Conservation (phyloP, 192 early-diverging fungal species). For the Obelidium mucronatum region DNA sequence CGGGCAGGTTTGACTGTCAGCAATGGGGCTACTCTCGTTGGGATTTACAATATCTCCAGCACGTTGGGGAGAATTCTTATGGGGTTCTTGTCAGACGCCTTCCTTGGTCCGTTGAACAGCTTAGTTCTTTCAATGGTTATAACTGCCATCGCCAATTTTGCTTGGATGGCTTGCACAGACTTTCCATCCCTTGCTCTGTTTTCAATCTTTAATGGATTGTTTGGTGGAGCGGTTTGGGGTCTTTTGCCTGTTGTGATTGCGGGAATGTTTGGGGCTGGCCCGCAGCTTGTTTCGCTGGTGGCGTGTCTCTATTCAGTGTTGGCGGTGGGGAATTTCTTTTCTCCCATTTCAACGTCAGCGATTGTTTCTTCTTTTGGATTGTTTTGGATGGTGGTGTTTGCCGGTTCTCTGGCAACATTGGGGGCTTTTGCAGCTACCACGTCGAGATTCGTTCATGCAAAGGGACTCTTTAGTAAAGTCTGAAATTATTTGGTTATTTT, state of each 20-base stretch:
- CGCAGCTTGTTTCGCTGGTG: slow-evolving; percentile 6
- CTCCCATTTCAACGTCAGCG: neutral
- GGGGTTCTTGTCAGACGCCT: slow-evolving; percentile 66
- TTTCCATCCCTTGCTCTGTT: slow-evolving; percentile 45
- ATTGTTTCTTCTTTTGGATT: slow-evolving; percentile 2
- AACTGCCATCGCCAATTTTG: slow-evolving; percentile 32
- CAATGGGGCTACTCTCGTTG: slow-evolving; percentile 39
- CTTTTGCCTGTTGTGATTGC: slow-evolving; percentile 42
- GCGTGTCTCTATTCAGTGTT: slow-evolving; percentile 23
- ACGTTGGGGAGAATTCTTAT: slow-evolving; percentile 69
- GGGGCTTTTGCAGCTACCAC: neutral
- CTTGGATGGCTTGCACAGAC: slow-evolving; percentile 56
- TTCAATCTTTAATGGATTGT: slow-evolving; percentile 50
- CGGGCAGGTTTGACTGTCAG: neutral
- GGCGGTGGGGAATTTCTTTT: slow-evolving; percentile 31
- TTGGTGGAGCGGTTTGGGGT: slow-evolving; percentile 54
- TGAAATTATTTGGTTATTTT: too few relatives aligned
- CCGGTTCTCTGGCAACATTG: neutral
- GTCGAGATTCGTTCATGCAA: neutral
- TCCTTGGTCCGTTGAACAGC: slow-evolving; percentile 67
- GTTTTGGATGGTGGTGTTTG: slow-evolving; percentile 12
- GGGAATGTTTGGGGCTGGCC: slow-evolving; percentile 17
- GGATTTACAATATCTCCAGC: slow-evolving; percentile 69
- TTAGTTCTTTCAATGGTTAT: slow-evolving; percentile 53
- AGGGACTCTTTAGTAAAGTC: neutral